phyloP scores from a whole-genome alignment of 1,284 basidiomycete genomes.

The Ustilago xerochloae region DNA sequence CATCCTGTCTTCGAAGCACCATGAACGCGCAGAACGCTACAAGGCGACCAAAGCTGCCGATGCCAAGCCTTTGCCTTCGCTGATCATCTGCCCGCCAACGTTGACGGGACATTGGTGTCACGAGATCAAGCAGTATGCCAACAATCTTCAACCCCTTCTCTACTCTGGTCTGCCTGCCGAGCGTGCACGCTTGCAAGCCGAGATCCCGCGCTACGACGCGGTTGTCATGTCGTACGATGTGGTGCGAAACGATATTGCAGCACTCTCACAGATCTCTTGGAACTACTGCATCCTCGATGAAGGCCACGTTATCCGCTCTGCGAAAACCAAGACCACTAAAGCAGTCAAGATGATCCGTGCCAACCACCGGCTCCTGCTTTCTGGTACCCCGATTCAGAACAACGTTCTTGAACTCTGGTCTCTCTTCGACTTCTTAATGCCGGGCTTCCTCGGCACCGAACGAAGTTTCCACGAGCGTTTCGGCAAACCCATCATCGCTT shows the following conservation, averaged over 20 bases:
- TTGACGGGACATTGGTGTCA: slow-evolving; percentile 98
- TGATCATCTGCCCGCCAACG: slow-evolving; percentile 96
- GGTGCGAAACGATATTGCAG: slow-evolving; percentile 90
- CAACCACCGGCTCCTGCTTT: slow-evolving; percentile 91
- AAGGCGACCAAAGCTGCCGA: slow-evolving; percentile 80
- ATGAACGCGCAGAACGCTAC: slow-evolving; percentile 81
- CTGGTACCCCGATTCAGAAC: slow-evolving; percentile 98
- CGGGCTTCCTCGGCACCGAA: slow-evolving; percentile 95
- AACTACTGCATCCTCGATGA: slow-evolving; percentile 98
- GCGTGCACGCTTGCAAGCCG: slow-evolving; percentile 72
- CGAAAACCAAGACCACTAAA: slow-evolving; percentile 96
- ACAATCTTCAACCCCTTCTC: slow-evolving; percentile 84
- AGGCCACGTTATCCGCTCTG: slow-evolving; percentile 98
- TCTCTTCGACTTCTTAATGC: slow-evolving; percentile 99
- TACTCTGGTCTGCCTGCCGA: slow-evolving; percentile 92
- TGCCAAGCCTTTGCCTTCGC: slow-evolving; percentile 86
- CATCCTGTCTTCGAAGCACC: slow-evolving; percentile 92
- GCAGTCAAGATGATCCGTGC: slow-evolving; percentile 92
- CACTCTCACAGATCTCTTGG: slow-evolving; percentile 82
- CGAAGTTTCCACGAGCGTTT: slow-evolving; percentile 95
- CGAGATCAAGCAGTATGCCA: slow-evolving; percentile 92
- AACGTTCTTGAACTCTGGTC: slow-evolving; percentile 99
- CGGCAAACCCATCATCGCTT: slow-evolving; percentile 93
- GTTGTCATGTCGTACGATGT: slow-evolving; percentile 98
- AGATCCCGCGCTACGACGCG: slow-evolving; percentile 74